A percentile compares a stretch with the other conserved stretches of the same genome.
Evolutionary conservation across 148 eudicot genomes (phyloP).

Genomic region (Diospyros lotus): DNA sequence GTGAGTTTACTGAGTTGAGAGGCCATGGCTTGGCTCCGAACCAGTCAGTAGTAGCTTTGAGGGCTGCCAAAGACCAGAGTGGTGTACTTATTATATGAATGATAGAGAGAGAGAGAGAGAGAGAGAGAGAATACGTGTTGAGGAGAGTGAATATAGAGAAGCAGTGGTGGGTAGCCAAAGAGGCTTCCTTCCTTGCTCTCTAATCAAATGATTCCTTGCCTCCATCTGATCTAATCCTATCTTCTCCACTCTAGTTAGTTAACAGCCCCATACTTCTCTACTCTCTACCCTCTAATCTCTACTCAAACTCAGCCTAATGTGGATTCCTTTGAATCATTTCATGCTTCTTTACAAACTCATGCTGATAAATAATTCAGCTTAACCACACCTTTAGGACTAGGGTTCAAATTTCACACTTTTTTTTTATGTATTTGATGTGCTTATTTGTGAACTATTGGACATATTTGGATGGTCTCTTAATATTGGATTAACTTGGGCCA

Average conservation of each 20-base stretch:
- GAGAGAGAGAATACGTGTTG: constrained; percentile 15
- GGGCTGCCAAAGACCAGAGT: too few species aligned
- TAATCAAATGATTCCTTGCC: constrained; percentile 30
- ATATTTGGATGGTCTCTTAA: too few species aligned
- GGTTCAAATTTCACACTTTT: too few species aligned
- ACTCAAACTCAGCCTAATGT: too few species aligned
- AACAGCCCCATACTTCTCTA: background rate
- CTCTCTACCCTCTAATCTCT: background rate
- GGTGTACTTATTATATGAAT: background rate
- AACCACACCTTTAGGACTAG: too few species aligned
- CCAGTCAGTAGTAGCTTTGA: background rate
- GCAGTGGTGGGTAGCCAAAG: constrained; percentile 11
- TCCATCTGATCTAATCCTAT: background rate
- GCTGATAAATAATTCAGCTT: too few species aligned
- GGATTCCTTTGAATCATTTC: too few species aligned
- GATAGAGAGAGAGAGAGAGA: background rate
- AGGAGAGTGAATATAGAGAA: constrained; percentile 19
- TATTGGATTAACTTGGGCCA: too few species aligned
- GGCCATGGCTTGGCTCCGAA: constrained; percentile 13
- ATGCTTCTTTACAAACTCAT: too few species aligned
- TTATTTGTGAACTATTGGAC: too few species aligned
- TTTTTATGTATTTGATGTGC: too few species aligned
- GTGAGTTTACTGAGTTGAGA: background rate
- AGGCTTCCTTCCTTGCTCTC: constrained; percentile 13
- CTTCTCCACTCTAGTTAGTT: background rate